Evolutionary conservation across 805 yeast species (phyloP), one percentile per base, ranked within the genome.

Genomic region (Monosporozyma aerobia): DNA sequence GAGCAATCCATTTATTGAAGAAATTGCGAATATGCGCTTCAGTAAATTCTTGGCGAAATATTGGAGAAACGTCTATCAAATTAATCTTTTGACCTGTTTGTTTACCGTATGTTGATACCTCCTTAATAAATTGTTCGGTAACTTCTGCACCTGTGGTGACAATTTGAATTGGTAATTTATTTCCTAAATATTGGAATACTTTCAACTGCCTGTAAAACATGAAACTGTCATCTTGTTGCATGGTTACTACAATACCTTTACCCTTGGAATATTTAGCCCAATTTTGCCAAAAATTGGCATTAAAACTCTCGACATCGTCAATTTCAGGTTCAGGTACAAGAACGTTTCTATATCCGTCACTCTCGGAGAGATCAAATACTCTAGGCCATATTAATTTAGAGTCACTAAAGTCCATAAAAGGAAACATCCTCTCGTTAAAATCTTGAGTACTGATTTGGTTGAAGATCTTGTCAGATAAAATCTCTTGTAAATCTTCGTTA

Each of bases 1-100:
- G 71, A 1, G 87, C 85, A 39, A 81, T 60, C 65, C 84, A 73
- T 62, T 82, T 83, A 56, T 73, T 73, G 13, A 67, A 62, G 52
- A 63, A 72, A 35, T 53, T 52, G 3, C 19, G 48, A 25, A 64
- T 55, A 29, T 51, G 35, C 23, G 51, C 27, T 25, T 54, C 55
- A 13, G 58, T 41, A 51, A 63, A 65, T 14, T 47, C 48, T 8
- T 54, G 25, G 35, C 60, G 56, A 30, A 68, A 43, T 2, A 65
- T 19, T 2, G 59, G 48, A 1, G 61, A 52, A 37, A 59, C 56
- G 52, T 67, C 61, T 1, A 67, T 59, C 10, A 64, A 41, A 29
- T 51, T 57, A 10, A 67, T 59, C 27, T 58, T 47, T 51, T 64
- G 70, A 5, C 55, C 51, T 16, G 60, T 55, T 10, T 33, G 32